Percentiles rank a stretch among this genome's conserved stretches.
phyloP scores from a whole-genome alignment of 805 yeast species.

The Saccharomyces eubayanus region DNA sequence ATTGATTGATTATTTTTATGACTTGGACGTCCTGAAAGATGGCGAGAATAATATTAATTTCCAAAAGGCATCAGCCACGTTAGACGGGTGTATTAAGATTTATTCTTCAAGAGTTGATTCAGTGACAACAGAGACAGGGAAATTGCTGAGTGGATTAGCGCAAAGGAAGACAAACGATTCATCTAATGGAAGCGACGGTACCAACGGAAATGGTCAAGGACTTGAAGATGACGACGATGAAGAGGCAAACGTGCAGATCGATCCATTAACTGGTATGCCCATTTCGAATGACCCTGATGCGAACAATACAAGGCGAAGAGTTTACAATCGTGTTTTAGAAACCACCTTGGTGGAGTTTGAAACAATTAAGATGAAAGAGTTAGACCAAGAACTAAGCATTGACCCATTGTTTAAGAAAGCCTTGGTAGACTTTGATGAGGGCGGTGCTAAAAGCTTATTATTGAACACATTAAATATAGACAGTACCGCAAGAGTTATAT shows the following conservation, averaged over 20 bases:
- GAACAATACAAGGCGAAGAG: constrained; percentile 23
- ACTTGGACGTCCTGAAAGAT: constrained; percentile 62
- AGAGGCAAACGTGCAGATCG: constrained; percentile 24
- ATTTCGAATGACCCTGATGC: constrained; percentile 19
- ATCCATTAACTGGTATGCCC: constrained; percentile 30
- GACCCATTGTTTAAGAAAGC: constrained; percentile 74
- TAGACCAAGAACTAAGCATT: constrained; percentile 56
- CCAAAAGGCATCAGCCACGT: constrained; percentile 82
- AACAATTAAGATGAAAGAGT: constrained; percentile 41
- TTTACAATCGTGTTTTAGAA: constrained; percentile 24
- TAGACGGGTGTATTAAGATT: constrained; percentile 91
- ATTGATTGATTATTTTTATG: constrained; percentile 85
- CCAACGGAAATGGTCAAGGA: constrained; percentile 20
- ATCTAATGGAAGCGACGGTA: constrained; percentile 14
- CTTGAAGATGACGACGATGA: constrained; percentile 13
- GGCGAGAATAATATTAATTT: constrained; percentile 74
- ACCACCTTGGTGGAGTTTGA: constrained; percentile 48
- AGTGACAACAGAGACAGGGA: constrained; percentile 84
- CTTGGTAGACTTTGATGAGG: constrained; percentile 72
- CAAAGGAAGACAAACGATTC: constrained; percentile 29
- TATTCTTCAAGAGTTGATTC: constrained; percentile 88
- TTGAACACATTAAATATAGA: constrained; percentile 55
- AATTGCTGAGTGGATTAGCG: constrained; percentile 67
- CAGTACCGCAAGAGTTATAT: constrained; percentile 46
- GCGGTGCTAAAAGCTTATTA: constrained; percentile 66